Evolutionary conservation across 1,284 basidiomycete genomes (phyloP).

Genomic region (Sparassis latifolia): DNA sequence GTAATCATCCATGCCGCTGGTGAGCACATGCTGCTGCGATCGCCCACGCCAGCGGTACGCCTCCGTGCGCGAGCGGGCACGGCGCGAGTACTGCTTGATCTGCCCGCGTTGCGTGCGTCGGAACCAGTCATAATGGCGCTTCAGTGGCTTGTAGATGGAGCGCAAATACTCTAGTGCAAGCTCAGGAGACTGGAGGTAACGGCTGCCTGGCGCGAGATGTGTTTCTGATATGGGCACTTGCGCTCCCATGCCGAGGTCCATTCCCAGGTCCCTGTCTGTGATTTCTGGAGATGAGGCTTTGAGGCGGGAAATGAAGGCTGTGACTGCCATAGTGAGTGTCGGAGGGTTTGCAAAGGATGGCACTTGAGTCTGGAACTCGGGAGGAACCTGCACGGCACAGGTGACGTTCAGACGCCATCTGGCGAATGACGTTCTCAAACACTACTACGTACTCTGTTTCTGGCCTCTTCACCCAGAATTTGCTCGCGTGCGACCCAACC

Average conservation of each 20-base stretch:
- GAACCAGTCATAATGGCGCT: conserved; percentile 94
- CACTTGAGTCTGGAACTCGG: conserved; percentile 88
- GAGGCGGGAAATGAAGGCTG: conserved; percentile 78
- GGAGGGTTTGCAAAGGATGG: conserved; percentile 93
- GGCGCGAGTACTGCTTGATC: conserved; percentile 83
- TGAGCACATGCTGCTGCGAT: conserved; percentile 80
- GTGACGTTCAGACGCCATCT: background rate
- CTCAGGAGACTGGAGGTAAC: conserved; percentile 50
- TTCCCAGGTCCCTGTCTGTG: conserved; percentile 54
- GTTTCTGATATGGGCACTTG: conserved; percentile 40
- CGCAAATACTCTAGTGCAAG: conserved; percentile 65
- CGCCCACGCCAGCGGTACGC: conserved; percentile 95
- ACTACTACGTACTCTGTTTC: conserved; percentile 61
- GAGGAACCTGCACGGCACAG: conserved; percentile 53
- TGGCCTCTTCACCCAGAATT: conserved; percentile 91
- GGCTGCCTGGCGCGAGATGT: conserved; percentile 28
- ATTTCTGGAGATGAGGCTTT: conserved; percentile 38
- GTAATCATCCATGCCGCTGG: conserved; percentile 94
- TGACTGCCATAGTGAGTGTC: conserved; percentile 86
- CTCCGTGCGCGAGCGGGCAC: conserved; percentile 79
- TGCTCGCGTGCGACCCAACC: conserved; percentile 96
- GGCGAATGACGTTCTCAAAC: background rate
- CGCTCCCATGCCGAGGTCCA: conserved; percentile 43
- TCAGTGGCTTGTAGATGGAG: conserved; percentile 78
- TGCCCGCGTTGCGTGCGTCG: conserved; percentile 88